These are phyloP conservation scores for Ganoderma leucocontextum DNA, from an alignment of 1,284 basidiomycete species.

Conservation along the genomic window DNA sequence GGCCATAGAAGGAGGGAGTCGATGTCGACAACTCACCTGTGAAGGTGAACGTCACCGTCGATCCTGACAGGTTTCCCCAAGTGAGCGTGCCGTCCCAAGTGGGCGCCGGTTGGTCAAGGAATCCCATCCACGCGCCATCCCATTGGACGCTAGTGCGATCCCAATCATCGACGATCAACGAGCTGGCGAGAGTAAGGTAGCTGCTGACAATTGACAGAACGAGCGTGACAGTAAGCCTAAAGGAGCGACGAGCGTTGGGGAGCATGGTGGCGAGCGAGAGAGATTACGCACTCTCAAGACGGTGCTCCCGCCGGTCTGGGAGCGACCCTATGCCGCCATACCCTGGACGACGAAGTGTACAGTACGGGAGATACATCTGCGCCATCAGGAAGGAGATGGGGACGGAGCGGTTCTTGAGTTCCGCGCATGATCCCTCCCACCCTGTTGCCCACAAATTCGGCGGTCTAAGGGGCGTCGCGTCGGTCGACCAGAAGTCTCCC, in stretches of 20 bases:
- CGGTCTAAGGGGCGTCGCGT: no score
- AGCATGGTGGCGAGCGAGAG: not conserved
- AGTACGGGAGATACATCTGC: no score
- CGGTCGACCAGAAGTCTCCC: no score
- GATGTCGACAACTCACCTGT: not conserved
- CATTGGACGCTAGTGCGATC: not conserved
- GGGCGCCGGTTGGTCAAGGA: not conserved
- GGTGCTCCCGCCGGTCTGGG: not conserved
- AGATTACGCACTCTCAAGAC: not conserved
- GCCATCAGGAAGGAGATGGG: no score
- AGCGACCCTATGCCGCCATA: not conserved
- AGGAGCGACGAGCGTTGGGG: not conserved
- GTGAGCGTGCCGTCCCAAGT: constrained; percentile 1
- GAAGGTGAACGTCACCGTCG: not conserved
- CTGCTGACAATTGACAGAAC: not conserved
- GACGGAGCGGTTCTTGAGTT: no score
- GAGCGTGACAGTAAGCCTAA: not conserved
- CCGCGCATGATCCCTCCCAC: no score
- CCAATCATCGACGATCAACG: not conserved
- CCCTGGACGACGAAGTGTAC: no score
- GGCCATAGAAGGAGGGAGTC: no score
- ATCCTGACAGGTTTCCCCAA: not conserved
- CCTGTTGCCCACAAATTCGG: no score
- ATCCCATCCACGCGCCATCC: not conserved
- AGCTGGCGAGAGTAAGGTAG: not conserved